Evolutionary conservation across 176 grass and related monocot genomes (phyloP).

Genomic region (Luzula sylvatica): DNA sequence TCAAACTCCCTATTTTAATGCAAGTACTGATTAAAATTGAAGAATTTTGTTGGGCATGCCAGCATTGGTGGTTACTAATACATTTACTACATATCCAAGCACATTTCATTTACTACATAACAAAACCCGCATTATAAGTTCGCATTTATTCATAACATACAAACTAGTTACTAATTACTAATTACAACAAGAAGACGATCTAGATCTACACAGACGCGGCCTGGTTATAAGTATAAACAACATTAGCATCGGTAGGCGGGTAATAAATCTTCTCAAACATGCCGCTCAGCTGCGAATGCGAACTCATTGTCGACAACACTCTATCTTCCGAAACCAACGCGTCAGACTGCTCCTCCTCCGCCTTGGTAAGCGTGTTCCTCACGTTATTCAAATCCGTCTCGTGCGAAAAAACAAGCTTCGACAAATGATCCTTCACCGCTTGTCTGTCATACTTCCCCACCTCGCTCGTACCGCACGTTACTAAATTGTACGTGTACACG

Average conservation of each 20-base stretch:
- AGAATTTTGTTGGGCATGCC: no score
- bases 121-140: no score
- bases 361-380: constrained; percentile 54
- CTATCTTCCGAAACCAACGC: constrained; percentile 63
- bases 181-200: no score
- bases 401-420: constrained; percentile 72
- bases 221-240: constrained; percentile 64
- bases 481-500: constrained; percentile 89
- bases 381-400: constrained; percentile 74
- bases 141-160: not conserved
- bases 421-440: constrained; percentile 75
- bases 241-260: constrained; percentile 70
- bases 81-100: no score
- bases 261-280: constrained; percentile 84
- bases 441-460: constrained; percentile 85
- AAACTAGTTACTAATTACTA: no score
- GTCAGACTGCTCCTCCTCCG: constrained; percentile 52
- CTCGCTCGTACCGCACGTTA: constrained; percentile 80
- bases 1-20: no score
- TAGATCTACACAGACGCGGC: no score
- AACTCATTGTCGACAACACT: constrained; percentile 67
- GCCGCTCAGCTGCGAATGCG: constrained; percentile 43
- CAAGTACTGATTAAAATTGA: no score
- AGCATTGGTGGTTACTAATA: no score
- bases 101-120: no score